These are phyloP conservation scores for Chrysopogon serrulatus DNA, from an alignment of 176 grass and related monocot species.

Conservation along the genomic window DNA sequence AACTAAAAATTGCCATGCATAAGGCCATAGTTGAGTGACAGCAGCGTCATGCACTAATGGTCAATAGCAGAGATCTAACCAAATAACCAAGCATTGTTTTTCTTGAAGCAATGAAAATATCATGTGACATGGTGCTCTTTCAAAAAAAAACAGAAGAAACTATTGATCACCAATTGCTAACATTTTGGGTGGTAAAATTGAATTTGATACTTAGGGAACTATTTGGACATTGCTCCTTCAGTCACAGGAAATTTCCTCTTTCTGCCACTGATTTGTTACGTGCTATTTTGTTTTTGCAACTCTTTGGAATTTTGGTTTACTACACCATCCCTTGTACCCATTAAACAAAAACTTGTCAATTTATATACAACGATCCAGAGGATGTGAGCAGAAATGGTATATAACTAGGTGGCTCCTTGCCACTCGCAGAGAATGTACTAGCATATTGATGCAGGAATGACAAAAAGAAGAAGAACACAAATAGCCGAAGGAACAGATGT, in stretches of 20 bases:
- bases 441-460: not conserved
- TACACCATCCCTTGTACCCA: not conserved
- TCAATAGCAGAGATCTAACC: not conserved
- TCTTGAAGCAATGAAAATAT: not conserved
- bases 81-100: not conserved
- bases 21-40: too few species aligned
- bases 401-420: not conserved
- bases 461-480: not conserved
- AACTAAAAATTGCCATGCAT: too few species aligned
- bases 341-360: not conserved
- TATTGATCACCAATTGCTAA: not conserved
- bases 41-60: too few species aligned
- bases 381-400: not conserved
- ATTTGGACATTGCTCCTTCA: not conserved
- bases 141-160: not conserved
- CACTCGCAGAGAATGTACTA: not conserved
- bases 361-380: not conserved
- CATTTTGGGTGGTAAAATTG: not conserved
- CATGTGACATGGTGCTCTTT: not conserved
- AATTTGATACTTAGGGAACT: not conserved
- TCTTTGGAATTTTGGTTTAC: not conserved
- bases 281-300: not conserved
- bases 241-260: too few species aligned
- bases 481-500: not conserved
- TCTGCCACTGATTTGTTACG: not conserved